Evolutionary conservation across 352 stramenopile genomes (phyloP).

Genomic region (Phytopythium aichiense): DNA sequence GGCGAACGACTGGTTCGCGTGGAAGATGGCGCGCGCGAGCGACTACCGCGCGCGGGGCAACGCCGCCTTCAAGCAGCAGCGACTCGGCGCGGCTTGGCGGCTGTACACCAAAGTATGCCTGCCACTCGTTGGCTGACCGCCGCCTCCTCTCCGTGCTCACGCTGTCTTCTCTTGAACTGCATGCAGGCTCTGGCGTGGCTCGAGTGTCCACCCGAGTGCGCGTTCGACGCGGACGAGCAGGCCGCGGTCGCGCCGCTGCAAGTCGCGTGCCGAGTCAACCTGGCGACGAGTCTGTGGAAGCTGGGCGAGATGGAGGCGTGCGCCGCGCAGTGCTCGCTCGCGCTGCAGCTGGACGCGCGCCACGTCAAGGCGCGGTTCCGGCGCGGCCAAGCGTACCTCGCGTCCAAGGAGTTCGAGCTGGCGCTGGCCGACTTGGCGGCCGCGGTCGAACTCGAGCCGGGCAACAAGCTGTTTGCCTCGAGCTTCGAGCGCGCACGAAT

Average conservation of each 20-base stretch:
- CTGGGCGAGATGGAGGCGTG: constrained; percentile 29
- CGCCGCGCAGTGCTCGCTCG: constrained; percentile 42
- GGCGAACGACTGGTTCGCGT: constrained; percentile 36
- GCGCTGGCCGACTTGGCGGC: constrained; percentile 49
- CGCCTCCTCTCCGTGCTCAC: neutral
- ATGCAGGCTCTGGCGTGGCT: constrained; percentile 48
- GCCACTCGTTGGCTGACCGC: neutral
- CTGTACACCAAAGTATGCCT: constrained; percentile 36
- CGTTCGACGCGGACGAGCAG: constrained; percentile 35
- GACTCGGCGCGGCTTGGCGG: constrained; percentile 23
- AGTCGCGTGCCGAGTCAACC: constrained; percentile 50
- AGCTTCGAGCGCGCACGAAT: constrained; percentile 20
- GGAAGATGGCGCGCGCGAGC: constrained; percentile 40
- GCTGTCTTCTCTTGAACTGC: neutral
- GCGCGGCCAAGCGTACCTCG: constrained; percentile 54
- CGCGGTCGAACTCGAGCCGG: constrained; percentile 29
- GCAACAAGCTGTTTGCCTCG: constrained; percentile 42
- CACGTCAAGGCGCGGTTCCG: constrained; percentile 67
- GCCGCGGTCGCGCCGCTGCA: constrained; percentile 26
- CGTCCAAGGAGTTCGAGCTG: constrained; percentile 50
- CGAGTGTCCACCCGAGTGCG: constrained; percentile 33
- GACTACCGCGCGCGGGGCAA: constrained; percentile 52
- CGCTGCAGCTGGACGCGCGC: constrained; percentile 33
- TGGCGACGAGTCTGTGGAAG: constrained; percentile 65
- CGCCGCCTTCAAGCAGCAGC: constrained; percentile 42